These are phyloP conservation scores for Hylodesmum podocarpum DNA, from an alignment of 306 rosid genomes.

Conservation along the genomic window DNA sequence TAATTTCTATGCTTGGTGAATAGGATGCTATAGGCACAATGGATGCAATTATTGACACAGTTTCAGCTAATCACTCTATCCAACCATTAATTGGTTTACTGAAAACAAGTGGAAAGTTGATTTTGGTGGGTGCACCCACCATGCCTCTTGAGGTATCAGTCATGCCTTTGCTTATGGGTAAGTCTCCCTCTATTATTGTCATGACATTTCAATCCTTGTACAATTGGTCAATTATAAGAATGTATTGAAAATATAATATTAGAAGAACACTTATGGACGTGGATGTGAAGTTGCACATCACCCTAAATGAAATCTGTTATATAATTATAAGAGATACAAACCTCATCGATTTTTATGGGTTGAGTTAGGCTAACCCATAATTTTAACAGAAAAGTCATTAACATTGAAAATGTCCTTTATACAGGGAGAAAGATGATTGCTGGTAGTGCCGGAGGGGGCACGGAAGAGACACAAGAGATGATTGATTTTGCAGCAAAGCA, in stretches of 20 bases:
- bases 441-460: conserved; percentile 35
- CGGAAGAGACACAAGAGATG: conserved; percentile 40
- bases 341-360: too few species aligned
- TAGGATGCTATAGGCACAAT: conserved; percentile 39
- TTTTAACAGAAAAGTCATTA: neutral
- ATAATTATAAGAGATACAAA: too few species aligned
- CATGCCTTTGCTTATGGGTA: conserved; percentile 34
- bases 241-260: too few species aligned
- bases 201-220: neutral
- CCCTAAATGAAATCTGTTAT: too few species aligned
- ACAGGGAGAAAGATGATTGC: conserved; percentile 42
- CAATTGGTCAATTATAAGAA: neutral
- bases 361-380: too few species aligned
- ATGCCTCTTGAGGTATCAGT: conserved; percentile 28
- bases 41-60: conserved; percentile 54
- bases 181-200: neutral
- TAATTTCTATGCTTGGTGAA: neutral
- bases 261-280: too few species aligned
- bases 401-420: neutral
- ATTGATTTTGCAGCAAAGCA: conserved; percentile 39
- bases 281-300: too few species aligned
- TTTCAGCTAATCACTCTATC: conserved; percentile 42
- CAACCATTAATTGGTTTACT: conserved; percentile 30
- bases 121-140: conserved; percentile 41
- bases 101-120: conserved; percentile 41